Conservation (phyloP, 164 flowering plant genomes). For the Magnolia kwangsiensis region DNA sequence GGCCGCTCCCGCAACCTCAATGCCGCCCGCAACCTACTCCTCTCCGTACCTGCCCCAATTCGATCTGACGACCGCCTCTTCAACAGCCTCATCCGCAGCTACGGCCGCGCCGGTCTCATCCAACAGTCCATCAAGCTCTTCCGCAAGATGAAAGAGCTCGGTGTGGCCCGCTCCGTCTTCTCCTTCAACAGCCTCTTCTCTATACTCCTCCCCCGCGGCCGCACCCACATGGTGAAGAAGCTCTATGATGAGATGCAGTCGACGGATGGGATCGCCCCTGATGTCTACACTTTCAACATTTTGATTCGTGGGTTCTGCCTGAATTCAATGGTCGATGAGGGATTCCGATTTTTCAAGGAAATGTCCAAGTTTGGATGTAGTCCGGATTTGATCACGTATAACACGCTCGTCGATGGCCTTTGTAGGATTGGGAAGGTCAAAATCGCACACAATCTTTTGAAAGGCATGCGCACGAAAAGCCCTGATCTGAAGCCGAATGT, state of each 20-base stretch:
- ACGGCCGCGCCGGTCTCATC: conserved; percentile 60
- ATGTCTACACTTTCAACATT: conserved; percentile 60
- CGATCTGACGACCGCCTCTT: conserved; percentile 52
- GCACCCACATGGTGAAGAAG: conserved; percentile 46
- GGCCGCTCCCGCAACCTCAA: conserved; percentile 53
- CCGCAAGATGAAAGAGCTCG: conserved; percentile 42
- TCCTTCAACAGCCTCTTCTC: conserved; percentile 57
- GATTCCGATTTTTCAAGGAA: conserved; percentile 58
- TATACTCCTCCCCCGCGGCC: conserved; percentile 57
- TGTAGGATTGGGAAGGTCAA: conserved; percentile 62
- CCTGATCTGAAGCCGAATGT: conserved; percentile 58
- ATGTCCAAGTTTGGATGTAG: conserved; percentile 40
- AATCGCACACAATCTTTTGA: conserved; percentile 59
- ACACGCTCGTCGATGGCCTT: conserved; percentile 78
- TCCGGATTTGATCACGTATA: conserved; percentile 69
- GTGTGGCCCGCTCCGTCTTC: conserved; percentile 52
- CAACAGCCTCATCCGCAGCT: conserved; percentile 59
- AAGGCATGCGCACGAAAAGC: conserved; percentile 55
- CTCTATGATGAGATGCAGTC: conserved; percentile 68
- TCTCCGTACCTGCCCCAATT: conserved; percentile 48
- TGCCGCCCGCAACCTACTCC: conserved; percentile 57
- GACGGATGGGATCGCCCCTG: conserved; percentile 53
- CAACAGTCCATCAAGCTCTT: conserved; percentile 59
- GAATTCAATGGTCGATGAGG: conserved; percentile 69
- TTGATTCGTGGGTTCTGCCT: conserved; percentile 73